Evolutionary conservation across 257 asterid species (phyloP).

Genomic region (Rauvolfia tetraphylla): DNA sequence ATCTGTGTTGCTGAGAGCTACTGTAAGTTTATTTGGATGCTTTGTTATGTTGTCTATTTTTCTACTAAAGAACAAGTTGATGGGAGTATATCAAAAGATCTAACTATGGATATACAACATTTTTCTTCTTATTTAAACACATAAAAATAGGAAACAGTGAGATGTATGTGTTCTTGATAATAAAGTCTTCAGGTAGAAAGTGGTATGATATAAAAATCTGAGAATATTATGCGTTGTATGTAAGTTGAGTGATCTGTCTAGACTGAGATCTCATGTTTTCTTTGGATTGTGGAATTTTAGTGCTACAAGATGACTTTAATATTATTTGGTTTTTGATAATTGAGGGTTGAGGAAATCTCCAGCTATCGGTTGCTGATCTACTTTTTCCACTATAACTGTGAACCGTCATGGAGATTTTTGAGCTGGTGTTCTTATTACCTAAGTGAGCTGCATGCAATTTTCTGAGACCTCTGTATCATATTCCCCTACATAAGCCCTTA

Average conservation of each 20-base stretch:
- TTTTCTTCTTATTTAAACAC: neutral
- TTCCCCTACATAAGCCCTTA: neutral
- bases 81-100: neutral
- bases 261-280: neutral
- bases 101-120: neutral
- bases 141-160: neutral
- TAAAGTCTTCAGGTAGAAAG: neutral
- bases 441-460: neutral
- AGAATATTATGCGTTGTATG: neutral
- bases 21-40: neutral
- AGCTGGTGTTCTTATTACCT: neutral
- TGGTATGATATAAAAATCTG: neutral
- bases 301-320: neutral
- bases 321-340: neutral
- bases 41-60: neutral
- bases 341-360: neutral
- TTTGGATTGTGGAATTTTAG: neutral
- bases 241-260: neutral
- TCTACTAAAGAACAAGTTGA: neutral
- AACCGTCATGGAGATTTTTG: neutral
- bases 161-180: neutral
- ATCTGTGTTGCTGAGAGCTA: neutral
- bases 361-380: neutral
- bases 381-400: neutral
- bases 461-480: neutral